A percentile compares a stretch with the other conserved stretches of the same genome.
Conservation (phyloP, 352 stramenopile genomes). For the Pythium apleroticum region DNA sequence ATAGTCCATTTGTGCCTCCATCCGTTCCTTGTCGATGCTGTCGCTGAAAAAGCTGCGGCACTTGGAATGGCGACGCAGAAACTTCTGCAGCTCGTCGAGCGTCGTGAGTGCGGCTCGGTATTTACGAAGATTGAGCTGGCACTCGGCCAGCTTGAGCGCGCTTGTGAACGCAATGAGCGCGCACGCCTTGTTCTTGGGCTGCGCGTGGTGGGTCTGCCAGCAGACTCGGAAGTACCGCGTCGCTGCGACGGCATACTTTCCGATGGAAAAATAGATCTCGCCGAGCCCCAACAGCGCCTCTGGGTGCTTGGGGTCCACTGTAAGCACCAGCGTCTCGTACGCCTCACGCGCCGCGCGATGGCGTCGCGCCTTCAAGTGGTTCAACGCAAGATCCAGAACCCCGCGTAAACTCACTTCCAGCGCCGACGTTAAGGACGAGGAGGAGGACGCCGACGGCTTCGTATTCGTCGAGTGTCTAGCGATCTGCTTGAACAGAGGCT, state of each 20-base stretch:
- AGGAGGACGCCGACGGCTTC: neutral
- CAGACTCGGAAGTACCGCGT: slow-evolving; percentile 45
- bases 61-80: slow-evolving; percentile 38
- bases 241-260: slow-evolving; percentile 37
- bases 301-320: slow-evolving; percentile 34
- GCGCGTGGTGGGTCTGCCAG: slow-evolving; percentile 36
- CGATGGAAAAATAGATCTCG: slow-evolving; percentile 49
- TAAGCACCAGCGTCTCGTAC: slow-evolving; percentile 46
- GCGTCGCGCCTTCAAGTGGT: slow-evolving; percentile 46
- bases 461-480: neutral
- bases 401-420: slow-evolving; percentile 26
- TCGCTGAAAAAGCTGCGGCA: slow-evolving; percentile 33
- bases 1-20: slow-evolving; percentile 50
- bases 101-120: slow-evolving; percentile 34
- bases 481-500: neutral
- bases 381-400: slow-evolving; percentile 38
- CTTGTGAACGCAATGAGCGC: slow-evolving; percentile 38
- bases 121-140: slow-evolving; percentile 37
- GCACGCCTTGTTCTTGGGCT: slow-evolving; percentile 28
- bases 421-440: neutral
- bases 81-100: slow-evolving; percentile 43
- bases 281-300: slow-evolving; percentile 56
- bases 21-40: slow-evolving; percentile 30
- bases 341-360: slow-evolving; percentile 48
- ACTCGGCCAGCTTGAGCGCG: slow-evolving; percentile 46